Percentiles rank a stretch among this genome's conserved stretches.
Evolutionary conservation across 148 eudicot genomes (phyloP).

Genomic region (Nepenthes gracilis): DNA sequence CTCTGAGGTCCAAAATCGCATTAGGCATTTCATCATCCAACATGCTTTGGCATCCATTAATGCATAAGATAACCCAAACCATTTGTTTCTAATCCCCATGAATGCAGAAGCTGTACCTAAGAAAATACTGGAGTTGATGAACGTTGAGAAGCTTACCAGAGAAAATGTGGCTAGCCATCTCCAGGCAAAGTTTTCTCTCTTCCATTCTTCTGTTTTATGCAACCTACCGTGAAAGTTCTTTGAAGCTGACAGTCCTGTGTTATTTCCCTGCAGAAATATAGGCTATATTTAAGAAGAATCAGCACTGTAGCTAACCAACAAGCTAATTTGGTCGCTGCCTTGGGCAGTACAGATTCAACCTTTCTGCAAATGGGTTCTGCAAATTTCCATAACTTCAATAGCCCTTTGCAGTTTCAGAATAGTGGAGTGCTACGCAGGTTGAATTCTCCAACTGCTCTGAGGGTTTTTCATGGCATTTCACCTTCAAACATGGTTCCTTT

Average conservation of each 20-base stretch:
- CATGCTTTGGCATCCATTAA: not conserved
- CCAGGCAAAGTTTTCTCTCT: slow-evolving; percentile 26
- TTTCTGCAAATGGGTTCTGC: slow-evolving; percentile 31
- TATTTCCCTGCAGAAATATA: slow-evolving; percentile 41
- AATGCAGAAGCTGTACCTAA: slow-evolving; percentile 67
- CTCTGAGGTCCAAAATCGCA: no score
- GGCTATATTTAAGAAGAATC: slow-evolving; percentile 49
- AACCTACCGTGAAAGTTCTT: not conserved
- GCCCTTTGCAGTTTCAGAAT: slow-evolving; percentile 24
- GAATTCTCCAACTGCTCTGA: slow-evolving; percentile 32
- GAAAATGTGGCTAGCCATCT: slow-evolving; percentile 82
- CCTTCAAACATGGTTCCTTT: slow-evolving; percentile 34
- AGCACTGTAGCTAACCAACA: slow-evolving; percentile 47
- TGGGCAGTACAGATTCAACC: slow-evolving; percentile 36
- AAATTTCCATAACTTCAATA: slow-evolving; percentile 25
- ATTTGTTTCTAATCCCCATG: not conserved
- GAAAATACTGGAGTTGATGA: slow-evolving; percentile 60
- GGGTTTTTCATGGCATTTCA: slow-evolving; percentile 27
- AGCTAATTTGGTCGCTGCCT: slow-evolving; percentile 54
- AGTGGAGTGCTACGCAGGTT: slow-evolving; percentile 32
- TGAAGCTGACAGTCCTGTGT: not conserved
- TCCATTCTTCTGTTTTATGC: not conserved
- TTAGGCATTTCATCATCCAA: not conserved
- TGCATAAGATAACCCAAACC: no score
- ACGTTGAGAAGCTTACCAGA: slow-evolving; percentile 51